Evolutionary conservation across 1,284 basidiomycete species (phyloP).

Genomic region (Trichosporon coremiiforme): DNA sequence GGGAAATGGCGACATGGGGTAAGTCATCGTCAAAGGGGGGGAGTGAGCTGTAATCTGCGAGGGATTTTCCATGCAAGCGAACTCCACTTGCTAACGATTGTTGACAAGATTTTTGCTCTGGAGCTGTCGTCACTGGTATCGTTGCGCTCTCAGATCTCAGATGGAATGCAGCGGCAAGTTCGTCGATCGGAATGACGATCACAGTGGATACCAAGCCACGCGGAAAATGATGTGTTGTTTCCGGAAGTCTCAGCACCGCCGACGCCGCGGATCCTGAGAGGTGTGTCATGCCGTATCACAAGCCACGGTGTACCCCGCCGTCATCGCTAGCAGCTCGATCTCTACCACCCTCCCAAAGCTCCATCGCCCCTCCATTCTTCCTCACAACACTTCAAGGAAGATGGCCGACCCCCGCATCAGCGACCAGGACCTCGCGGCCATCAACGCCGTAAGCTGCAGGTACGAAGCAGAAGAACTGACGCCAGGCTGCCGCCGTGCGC

Average conservation of each 20-base stretch:
- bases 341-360: not conserved
- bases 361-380: constrained; percentile 12
- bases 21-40: too few relatives aligned
- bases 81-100: too few relatives aligned
- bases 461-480: not conserved
- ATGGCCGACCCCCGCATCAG: constrained; percentile 52
- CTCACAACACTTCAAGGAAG: not conserved
- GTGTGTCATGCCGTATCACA: constrained; percentile 16
- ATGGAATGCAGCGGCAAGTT: not conserved
- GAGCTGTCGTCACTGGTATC: too few relatives aligned
- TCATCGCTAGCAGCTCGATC: constrained; percentile 9
- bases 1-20: too few relatives aligned
- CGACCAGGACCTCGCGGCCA: constrained; percentile 58
- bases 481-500: constrained; percentile 56
- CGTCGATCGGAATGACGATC: not conserved
- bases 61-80: too few relatives aligned
- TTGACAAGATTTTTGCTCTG: too few relatives aligned
- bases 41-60: too few relatives aligned
- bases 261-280: not conserved
- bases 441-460: constrained; percentile 50
- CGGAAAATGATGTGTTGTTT: constrained; percentile 1
- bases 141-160: too few relatives aligned
- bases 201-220: not conserved
- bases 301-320: constrained; percentile 13
- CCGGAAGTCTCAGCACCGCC: not conserved